Evolutionary conservation across 352 stramenopile species (phyloP).

Genomic region (Achlya hypogyna): DNA sequence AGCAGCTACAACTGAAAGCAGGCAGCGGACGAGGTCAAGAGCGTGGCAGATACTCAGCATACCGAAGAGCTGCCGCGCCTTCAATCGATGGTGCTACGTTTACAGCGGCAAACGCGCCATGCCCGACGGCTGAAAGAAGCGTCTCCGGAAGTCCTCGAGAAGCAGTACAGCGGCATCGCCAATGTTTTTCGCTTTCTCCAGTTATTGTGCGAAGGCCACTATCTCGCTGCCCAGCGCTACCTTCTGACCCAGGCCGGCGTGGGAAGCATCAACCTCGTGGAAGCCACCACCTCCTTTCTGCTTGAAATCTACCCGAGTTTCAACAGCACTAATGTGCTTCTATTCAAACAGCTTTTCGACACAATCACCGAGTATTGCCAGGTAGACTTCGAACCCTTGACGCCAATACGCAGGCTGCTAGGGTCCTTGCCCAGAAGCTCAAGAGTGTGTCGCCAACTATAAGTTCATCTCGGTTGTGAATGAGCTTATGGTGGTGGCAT

Average conservation of each 20-base stretch:
- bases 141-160: constrained; percentile 29
- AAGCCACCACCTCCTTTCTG: constrained; percentile 59
- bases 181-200: constrained; percentile 55
- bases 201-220: constrained; percentile 63
- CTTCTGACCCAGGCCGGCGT: constrained; percentile 35
- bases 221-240: constrained; percentile 45
- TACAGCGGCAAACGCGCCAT: background rate
- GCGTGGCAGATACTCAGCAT: background rate
- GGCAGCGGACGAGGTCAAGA: background rate
- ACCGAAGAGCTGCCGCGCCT: background rate
- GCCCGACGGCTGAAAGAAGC: background rate
- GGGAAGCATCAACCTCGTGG: constrained; percentile 45
- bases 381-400: background rate
- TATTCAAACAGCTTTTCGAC: constrained; percentile 66
- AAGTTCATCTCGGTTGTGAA: constrained; percentile 74
- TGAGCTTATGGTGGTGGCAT: constrained; percentile 26
- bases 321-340: constrained; percentile 35
- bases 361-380: constrained; percentile 77
- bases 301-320: constrained; percentile 52
- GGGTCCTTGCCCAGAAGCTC: constrained; percentile 55
- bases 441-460: constrained; percentile 67
- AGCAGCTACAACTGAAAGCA: background rate
- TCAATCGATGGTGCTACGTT: background rate
- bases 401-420: background rate
- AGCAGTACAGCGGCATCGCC: background rate